Evolutionary conservation across 2,329 filamentous ascomycete genomes (phyloP).

Genomic region (Neocatenulostroma microsporum): DNA sequence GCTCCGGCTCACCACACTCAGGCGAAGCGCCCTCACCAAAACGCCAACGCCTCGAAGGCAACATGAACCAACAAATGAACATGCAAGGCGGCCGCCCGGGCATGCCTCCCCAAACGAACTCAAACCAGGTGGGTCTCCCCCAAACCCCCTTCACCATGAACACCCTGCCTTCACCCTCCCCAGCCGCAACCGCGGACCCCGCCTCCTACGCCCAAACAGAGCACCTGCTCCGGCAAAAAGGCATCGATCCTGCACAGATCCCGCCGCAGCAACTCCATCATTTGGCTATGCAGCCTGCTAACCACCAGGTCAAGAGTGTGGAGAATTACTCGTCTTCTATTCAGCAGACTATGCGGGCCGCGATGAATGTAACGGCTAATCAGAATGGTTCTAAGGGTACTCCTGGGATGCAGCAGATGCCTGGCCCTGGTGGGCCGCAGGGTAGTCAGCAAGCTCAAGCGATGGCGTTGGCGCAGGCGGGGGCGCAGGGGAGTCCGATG

Average conservation of each 20-base stretch:
- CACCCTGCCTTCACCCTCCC: neutral
- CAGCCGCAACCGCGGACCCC: slow-evolving; percentile 14
- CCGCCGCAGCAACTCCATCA: slow-evolving; percentile 67
- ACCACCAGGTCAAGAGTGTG: slow-evolving; percentile 72
- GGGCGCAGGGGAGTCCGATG: slow-evolving; percentile 28
- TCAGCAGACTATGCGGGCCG: slow-evolving; percentile 72
- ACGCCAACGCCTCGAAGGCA: slow-evolving; percentile 73
- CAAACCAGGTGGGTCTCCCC: slow-evolving; percentile 27
- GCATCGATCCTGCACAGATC: slow-evolving; percentile 67
- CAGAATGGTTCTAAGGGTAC: slow-evolving; percentile 36
- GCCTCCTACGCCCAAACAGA: slow-evolving; percentile 17
- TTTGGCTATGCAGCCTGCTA: slow-evolving; percentile 47
- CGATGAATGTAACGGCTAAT: slow-evolving; percentile 43
- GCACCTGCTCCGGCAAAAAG: slow-evolving; percentile 51
- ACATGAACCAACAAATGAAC: slow-evolving; percentile 66
- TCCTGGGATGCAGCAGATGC: neutral
- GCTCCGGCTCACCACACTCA: slow-evolving; percentile 72
- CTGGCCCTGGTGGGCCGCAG: slow-evolving; percentile 1
- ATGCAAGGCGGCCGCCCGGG: slow-evolving; percentile 20
- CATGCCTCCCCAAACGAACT: slow-evolving; percentile 24
- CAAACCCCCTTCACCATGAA: slow-evolving; percentile 10
- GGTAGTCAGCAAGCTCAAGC: too few species aligned
- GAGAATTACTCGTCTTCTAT: slow-evolving; percentile 80
- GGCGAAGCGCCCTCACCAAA: slow-evolving; percentile 89
- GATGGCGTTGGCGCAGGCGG: too few species aligned